Conservation (phyloP, 371 early-diverging fungal species). For the Polyrhizophydium stewartii region DNA sequence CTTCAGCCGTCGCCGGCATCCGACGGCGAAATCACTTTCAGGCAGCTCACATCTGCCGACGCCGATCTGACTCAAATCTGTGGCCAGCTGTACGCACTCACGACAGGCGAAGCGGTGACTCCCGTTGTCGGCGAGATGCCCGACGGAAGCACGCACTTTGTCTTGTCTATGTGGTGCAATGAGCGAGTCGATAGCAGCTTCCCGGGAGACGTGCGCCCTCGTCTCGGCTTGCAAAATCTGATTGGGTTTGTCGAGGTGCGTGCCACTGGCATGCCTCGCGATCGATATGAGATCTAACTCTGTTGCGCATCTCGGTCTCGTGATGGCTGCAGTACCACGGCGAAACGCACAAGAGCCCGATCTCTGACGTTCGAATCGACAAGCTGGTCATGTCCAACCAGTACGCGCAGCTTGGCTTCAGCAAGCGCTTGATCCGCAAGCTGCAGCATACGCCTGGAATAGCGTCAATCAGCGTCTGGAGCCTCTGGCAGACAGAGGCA, state of each 20-base stretch:
- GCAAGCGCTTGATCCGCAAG: conserved; percentile 17
- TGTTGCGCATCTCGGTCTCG: background rate
- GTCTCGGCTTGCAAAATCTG: background rate
- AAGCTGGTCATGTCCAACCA: conserved; percentile 17
- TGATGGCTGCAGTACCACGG: background rate
- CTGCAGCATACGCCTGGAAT: conserved; percentile 19
- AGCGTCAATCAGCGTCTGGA: conserved; percentile 24
- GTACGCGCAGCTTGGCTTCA: conserved; percentile 22
- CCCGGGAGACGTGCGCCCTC: background rate
- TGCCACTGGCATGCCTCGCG: background rate
- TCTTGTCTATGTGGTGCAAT: background rate
- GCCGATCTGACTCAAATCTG: background rate
- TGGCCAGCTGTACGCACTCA: background rate
- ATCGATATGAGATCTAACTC: background rate
- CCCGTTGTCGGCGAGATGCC: background rate
- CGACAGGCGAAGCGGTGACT: background rate
- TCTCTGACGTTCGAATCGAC: conserved; percentile 11
- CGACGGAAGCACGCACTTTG: background rate
- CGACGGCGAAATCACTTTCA: background rate
- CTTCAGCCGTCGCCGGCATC: background rate
- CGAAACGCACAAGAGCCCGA: background rate
- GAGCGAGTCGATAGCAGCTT: background rate
- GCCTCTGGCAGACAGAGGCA: conserved; percentile 23
- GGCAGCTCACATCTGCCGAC: background rate
- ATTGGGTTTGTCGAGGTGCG: background rate